These are phyloP conservation scores for Boletus vinaceobasis DNA, from an alignment of 768 basidiomycete species.

Conservation along the genomic window DNA sequence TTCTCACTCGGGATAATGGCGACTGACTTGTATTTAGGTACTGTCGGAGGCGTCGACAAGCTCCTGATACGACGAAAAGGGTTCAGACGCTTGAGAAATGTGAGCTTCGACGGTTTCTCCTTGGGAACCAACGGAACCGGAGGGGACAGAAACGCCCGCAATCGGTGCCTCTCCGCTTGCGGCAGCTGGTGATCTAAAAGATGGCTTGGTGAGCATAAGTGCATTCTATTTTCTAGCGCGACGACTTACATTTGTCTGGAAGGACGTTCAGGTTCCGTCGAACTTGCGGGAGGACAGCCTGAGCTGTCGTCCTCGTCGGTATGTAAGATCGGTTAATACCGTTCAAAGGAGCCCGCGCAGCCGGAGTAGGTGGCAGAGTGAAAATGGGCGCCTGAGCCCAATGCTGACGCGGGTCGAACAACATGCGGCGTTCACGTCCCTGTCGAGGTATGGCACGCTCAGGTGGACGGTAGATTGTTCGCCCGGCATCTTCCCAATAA, in stretches of 20 bases:
- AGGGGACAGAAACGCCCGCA: background rate
- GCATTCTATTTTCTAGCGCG: background rate
- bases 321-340: background rate
- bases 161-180: background rate
- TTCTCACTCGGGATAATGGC: conserved; percentile 6
- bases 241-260: conserved; percentile 4
- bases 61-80: conserved; percentile 7
- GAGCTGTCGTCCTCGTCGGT: background rate
- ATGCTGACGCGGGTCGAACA: background rate
- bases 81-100: conserved; percentile 9
- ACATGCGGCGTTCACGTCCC: background rate
- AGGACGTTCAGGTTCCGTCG: background rate
- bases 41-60: background rate
- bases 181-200: conserved; percentile 7
- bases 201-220: background rate
- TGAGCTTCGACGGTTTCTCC: background rate
- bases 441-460: background rate
- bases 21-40: background rate
- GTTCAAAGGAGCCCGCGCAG: background rate
- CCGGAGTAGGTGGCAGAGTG: background rate
- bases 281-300: background rate
- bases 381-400: background rate
- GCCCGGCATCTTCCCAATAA: background rate
- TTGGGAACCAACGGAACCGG: background rate
- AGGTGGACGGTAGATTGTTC: background rate